phyloP scores from a whole-genome alignment of 1,284 basidiomycete species.

The Tilletia indica region DNA sequence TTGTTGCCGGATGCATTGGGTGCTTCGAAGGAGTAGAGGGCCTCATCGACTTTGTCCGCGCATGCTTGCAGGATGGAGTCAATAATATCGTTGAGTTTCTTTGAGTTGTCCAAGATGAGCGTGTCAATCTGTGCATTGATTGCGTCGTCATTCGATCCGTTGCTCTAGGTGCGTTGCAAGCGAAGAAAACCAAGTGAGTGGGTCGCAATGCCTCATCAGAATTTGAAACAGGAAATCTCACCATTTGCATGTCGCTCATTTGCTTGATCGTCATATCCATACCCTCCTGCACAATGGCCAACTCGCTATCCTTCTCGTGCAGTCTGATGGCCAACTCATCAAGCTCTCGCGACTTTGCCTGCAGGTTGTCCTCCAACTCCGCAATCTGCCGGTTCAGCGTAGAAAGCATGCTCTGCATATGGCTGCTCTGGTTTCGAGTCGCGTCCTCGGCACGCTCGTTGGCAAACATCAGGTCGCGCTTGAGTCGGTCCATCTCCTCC shows the following conservation, averaged over 20 bases:
- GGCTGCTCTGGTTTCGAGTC: slow-evolving; percentile 83
- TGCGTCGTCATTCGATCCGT: slow-evolving; percentile 80
- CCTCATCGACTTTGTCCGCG: slow-evolving; percentile 93
- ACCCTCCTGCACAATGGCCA: slow-evolving; percentile 90
- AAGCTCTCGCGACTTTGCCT: slow-evolving; percentile 64
- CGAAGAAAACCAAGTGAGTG: not conserved
- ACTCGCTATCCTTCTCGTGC: slow-evolving; percentile 96
- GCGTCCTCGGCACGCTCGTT: slow-evolving; percentile 96
- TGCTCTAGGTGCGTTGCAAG: slow-evolving; percentile 62
- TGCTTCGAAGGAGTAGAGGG: slow-evolving; percentile 95
- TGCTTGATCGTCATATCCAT: slow-evolving; percentile 92
- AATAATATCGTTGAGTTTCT: slow-evolving; percentile 97
- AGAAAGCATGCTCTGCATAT: slow-evolving; percentile 80
- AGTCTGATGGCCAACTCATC: slow-evolving; percentile 75
- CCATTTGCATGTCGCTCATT: slow-evolving; percentile 81
- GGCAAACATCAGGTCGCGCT: slow-evolving; percentile 91
- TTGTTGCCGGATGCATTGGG: slow-evolving; percentile 89
- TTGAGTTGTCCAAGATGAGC: slow-evolving; percentile 92
- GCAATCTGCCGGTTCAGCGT: slow-evolving; percentile 95
- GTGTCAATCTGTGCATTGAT: slow-evolving; percentile 95
- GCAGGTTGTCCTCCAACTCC: slow-evolving; percentile 89
- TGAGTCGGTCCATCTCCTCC: slow-evolving; percentile 89
- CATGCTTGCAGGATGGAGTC: slow-evolving; percentile 93
- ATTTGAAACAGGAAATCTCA: slow-evolving; percentile 51
- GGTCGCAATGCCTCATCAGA: not conserved